These are phyloP conservation scores for Monosporascus sp. DNA, from an alignment of 2,329 filamentous ascomycete species.

Conservation along the genomic window DNA sequence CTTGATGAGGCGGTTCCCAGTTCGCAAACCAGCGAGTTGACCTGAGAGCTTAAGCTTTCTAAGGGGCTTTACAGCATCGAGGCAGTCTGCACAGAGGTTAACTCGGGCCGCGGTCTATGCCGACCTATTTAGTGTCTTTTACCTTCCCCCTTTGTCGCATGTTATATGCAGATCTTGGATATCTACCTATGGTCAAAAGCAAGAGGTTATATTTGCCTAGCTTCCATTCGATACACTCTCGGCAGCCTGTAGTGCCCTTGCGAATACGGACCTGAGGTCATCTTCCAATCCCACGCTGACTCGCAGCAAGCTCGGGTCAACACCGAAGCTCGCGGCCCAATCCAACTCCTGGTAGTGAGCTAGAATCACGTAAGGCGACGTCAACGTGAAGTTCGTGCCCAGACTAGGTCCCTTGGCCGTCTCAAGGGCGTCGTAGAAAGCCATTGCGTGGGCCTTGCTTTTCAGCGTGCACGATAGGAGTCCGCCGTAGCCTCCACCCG, in stretches of 20 bases:
- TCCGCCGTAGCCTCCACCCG: slow-evolving; percentile 80
- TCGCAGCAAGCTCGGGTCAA: slow-evolving; percentile 73
- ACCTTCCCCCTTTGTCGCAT: no score
- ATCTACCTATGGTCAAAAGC: no score
- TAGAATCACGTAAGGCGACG: slow-evolving; percentile 83
- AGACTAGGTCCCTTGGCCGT: slow-evolving; percentile 92
- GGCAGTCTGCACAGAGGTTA: no score
- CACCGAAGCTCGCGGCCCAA: slow-evolving; percentile 81
- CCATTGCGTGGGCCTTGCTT: slow-evolving; percentile 61
- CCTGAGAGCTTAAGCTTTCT: no score
- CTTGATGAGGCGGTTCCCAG: no score
- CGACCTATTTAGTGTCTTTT: no score
- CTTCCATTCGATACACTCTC: slow-evolving; percentile 16
- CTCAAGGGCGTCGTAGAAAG: slow-evolving; percentile 80
- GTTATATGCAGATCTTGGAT: no score
- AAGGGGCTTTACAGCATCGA: no score
- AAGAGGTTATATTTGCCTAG: neutral
- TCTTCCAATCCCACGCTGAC: slow-evolving; percentile 88
- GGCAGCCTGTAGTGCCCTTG: slow-evolving; percentile 62
- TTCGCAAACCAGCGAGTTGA: no score
- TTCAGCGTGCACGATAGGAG: slow-evolving; percentile 81
- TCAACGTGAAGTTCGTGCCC: slow-evolving; percentile 93
- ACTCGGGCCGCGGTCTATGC: no score
- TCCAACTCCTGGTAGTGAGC: slow-evolving; percentile 88
- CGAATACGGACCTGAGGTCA: slow-evolving; percentile 59